Percentiles rank a stretch among this genome's conserved stretches.
Evolutionary conservation across 2,329 filamentous ascomycete genomes (phyloP).

Genomic region (Fusarium subglutinans): DNA sequence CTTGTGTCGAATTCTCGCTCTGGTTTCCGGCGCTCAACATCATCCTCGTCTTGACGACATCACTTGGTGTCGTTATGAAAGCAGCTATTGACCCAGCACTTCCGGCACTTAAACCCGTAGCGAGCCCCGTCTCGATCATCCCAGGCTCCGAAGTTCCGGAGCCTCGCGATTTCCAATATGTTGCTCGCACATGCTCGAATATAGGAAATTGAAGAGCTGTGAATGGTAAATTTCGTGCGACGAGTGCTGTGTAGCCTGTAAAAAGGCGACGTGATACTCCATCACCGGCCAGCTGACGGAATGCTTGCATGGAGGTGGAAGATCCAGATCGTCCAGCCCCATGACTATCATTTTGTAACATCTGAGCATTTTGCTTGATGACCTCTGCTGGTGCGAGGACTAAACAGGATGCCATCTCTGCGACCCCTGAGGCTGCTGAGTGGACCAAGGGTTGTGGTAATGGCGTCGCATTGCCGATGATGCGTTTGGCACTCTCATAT

Average conservation of each 20-base stretch:
- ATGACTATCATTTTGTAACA: slow-evolving; percentile 60
- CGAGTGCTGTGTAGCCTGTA: slow-evolving; percentile 81
- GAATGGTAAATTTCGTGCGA: slow-evolving; percentile 85
- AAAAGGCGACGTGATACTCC: slow-evolving; percentile 67
- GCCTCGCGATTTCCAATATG: slow-evolving; percentile 55
- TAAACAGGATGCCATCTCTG: slow-evolving; percentile 85
- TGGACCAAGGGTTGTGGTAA: slow-evolving; percentile 77
- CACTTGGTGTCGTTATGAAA: slow-evolving; percentile 85
- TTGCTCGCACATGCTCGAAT: slow-evolving; percentile 75
- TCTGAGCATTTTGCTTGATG: slow-evolving; percentile 93
- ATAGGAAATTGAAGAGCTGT: slow-evolving; percentile 90
- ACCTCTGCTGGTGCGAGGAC: slow-evolving; percentile 91
- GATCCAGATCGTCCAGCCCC: slow-evolving; percentile 11
- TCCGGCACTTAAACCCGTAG: slow-evolving; percentile 80
- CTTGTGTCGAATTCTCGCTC: background rate
- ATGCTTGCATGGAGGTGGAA: slow-evolving; percentile 59
- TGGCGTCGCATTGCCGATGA: slow-evolving; percentile 62
- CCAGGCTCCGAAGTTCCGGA: slow-evolving; percentile 33
- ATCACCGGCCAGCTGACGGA: slow-evolving; percentile 62
- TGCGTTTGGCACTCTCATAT: slow-evolving; percentile 79
- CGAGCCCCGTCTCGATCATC: slow-evolving; percentile 72
- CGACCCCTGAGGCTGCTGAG: slow-evolving; percentile 75
- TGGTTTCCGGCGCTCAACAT: slow-evolving; percentile 73
- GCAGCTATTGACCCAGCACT: slow-evolving; percentile 79
- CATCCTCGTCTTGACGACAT: slow-evolving; percentile 89